Conservation (phyloP, 805 yeast species). For the Metschnikowia matae region DNA sequence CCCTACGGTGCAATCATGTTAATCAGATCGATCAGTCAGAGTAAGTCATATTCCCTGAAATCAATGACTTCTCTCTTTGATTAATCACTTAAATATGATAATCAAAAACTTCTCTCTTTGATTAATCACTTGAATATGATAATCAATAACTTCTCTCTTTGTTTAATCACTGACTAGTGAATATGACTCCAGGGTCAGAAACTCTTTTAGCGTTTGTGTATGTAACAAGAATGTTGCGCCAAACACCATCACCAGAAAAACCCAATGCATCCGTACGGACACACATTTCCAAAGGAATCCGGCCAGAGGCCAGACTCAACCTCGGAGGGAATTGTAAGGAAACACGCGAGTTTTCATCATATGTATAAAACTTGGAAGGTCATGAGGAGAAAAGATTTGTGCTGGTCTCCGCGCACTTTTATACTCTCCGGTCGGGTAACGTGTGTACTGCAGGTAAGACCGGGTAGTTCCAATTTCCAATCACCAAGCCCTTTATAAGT, state of each 20-base stretch:
- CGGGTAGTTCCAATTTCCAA: neutral
- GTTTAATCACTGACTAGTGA: too few species aligned
- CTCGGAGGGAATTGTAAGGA: slow-evolving; percentile 40
- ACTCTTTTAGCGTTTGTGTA: slow-evolving; percentile 39
- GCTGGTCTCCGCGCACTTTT: slow-evolving; percentile 11
- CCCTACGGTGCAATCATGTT: too few species aligned
- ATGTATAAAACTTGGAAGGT: slow-evolving; percentile 64
- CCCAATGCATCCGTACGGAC: slow-evolving; percentile 37
- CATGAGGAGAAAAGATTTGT: slow-evolving; percentile 35
- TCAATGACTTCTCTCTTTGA: too few species aligned
- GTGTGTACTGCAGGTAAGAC: neutral
- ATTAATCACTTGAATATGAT: too few species aligned
- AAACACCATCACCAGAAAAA: slow-evolving; percentile 44
- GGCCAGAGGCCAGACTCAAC: slow-evolving; percentile 33
- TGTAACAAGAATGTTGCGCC: slow-evolving; percentile 51
- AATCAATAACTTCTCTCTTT: too few species aligned
- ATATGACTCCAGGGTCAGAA: slow-evolving; percentile 37
- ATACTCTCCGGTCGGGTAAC: slow-evolving; percentile 25
- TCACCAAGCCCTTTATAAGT: neutral
- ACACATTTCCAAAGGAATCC: slow-evolving; percentile 34
- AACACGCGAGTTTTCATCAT: slow-evolving; percentile 61
- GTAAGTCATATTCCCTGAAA: too few species aligned
- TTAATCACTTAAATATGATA: too few species aligned
- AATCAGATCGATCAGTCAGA: too few species aligned
- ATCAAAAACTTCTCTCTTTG: too few species aligned